A percentile compares a stretch with the other conserved stretches of the same genome.
Evolutionary conservation across 1,284 basidiomycete species (phyloP).

Genomic region (Xerocomus minutiporus): DNA sequence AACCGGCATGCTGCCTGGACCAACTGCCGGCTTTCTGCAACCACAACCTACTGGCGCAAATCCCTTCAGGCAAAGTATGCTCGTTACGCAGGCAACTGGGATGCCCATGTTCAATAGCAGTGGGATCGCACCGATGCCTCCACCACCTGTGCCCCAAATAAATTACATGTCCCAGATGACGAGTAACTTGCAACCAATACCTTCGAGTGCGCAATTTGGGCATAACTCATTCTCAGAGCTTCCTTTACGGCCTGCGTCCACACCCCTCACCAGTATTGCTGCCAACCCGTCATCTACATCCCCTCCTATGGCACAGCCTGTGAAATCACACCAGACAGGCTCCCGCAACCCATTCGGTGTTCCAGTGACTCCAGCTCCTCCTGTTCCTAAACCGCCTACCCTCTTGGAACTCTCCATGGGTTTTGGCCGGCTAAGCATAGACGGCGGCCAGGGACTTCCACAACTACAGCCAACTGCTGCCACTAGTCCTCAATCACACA

Average conservation of each 20-base stretch:
- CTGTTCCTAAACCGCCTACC: slow-evolving; percentile 71
- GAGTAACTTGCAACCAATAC: slow-evolving; percentile 5
- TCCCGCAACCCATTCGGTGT: slow-evolving; percentile 94
- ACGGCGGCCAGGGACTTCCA: slow-evolving; percentile 28
- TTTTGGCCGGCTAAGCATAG: slow-evolving; percentile 22
- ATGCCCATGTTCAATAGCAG: slow-evolving; percentile 66
- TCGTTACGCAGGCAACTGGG: slow-evolving; percentile 68
- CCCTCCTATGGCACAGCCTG: slow-evolving; percentile 48
- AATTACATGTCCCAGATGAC: slow-evolving; percentile 12
- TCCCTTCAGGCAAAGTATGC: slow-evolving; percentile 32
- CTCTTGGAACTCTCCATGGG: slow-evolving; percentile 76
- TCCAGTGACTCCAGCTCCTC: slow-evolving; percentile 61
- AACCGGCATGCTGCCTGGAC: neutral
- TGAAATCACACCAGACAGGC: slow-evolving; percentile 90
- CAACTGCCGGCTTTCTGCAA: slow-evolving; percentile 37
- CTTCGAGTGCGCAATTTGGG: slow-evolving; percentile 10
- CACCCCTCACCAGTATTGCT: slow-evolving; percentile 48
- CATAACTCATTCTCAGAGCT: slow-evolving; percentile 22
- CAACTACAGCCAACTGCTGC: slow-evolving; percentile 28
- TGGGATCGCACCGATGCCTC: slow-evolving; percentile 35
- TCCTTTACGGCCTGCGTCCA: slow-evolving; percentile 63
- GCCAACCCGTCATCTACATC: slow-evolving; percentile 32
- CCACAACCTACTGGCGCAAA: slow-evolving; percentile 40
- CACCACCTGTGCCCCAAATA: slow-evolving; percentile 6
- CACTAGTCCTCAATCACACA: slow-evolving; percentile 2